Base-by-base conservation (phyloP, 192 early-diverging fungal genomes). In the Mortierella antarctica region DNA sequence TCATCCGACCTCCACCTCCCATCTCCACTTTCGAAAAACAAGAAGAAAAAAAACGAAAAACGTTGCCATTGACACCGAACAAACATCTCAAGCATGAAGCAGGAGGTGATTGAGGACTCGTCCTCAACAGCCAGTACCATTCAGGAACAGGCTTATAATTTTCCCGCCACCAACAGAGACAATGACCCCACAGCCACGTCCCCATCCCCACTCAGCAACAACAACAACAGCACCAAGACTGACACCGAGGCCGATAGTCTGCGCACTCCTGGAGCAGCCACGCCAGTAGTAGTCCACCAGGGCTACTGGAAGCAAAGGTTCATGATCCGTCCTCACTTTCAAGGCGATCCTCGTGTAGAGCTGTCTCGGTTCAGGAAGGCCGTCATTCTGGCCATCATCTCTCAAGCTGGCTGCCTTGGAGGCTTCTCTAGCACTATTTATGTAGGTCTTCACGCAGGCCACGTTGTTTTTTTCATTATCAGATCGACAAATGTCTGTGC, bases 391-490 rank as follows among this genome's bases (percentile, higher is more conserved):
- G 21, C 47, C 39, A 49, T 72, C 42, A 64, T 80, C 44, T 70
- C 77, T 12, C 77, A 80, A 12, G 77, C 77, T 20, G 77, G 77
- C 0, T 80, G 56, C 48, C 65, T 80, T 5, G 77, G 77, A 23
- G 77, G 77, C 6, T 80, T 80, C 57, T 70, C 67, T 18, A 70
- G 67, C 44, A 80, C 77, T 7, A 80, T 80, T 52, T 80, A 80
- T 52, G 77, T 80, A 62, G 15, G 31, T 17, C 2, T 15, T 20
- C 31, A 31, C 31, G 31, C 1, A 31, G 3, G 3, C 1, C 31
- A 31, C 31, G 31, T 31, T 63, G n/a, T 23, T 31, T 61, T 14
- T 61, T 31, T 61, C 21, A 46, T 5, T 61, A 14, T 48, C 46
- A 46, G 40, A 40, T 62, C 14, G 7, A 17, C 15, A 13, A 45